Evolutionary conservation across 1,284 basidiomycete species (phyloP), one percentile per base, ranked within the genome.

Genomic region (Schizophyllum amplum): DNA sequence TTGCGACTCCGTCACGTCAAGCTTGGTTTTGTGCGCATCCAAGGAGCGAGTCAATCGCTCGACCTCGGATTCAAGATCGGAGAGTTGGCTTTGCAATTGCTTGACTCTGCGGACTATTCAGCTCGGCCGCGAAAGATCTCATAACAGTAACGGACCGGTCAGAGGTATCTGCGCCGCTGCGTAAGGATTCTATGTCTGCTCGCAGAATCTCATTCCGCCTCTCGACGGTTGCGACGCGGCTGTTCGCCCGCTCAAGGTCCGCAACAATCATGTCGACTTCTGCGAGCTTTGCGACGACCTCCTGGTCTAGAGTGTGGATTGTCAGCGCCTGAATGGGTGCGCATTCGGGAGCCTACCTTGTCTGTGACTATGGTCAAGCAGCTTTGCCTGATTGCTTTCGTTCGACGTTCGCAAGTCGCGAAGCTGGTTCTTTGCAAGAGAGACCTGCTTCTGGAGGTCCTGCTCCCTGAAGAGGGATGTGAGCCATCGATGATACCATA

Each of bases 221-320:
- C 71, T 99, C 96, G 49, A 98, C 88, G 4, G 89, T 86, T 0
- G 90, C 92, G 1, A 97, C 90, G 11, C 95, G 85, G 66, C 86
- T 91, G 65, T 96, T 98, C 17, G 96, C 93, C 15, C 94, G 83
- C 64, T 95, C 92, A 47, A 98, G 77, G 71, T 99, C 96, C 15
- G 89, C 90, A 23, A 91, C 87, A 60, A 97, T 83, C 82, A 97
- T 89, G 64, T 98, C 95, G 56, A 95, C 80, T 68, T 97, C 94
- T 0, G 90, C 87, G 24, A 96, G 79, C 63, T 94, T 90, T 1
- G 92, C 83, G 1, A 93, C 79, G 9, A 92, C 88, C 68, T 96
- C 94, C 67, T 95, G 91, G 66, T 96, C 92, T 94, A 63, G 51
- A 49, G n/a, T 57, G n/a, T 13, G 33, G 27, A n/a, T 51, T 53